Percentiles rank a stretch among this genome's conserved stretches.
Conservation (phyloP, 225 moss, liverwort and hornwort species). For the Bryoerythrophyllum caledonicum region DNA sequence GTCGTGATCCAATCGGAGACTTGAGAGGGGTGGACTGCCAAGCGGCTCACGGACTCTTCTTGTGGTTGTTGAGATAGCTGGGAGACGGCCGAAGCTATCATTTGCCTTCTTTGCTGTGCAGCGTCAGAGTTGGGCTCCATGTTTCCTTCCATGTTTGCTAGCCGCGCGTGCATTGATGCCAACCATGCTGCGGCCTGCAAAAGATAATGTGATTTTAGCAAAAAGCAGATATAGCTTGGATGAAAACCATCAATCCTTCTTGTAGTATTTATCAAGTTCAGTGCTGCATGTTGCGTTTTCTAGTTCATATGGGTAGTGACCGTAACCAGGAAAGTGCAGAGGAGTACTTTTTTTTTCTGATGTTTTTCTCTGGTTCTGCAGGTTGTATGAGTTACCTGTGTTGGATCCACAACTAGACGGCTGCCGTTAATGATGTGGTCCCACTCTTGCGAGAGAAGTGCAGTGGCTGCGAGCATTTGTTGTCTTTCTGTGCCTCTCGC, state of each 20-base stretch:
- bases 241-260: neutral
- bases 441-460: conserved; percentile 83
- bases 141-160: conserved; percentile 45
- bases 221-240: neutral
- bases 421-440: conserved; percentile 70
- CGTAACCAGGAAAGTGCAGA: neutral
- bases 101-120: conserved; percentile 42
- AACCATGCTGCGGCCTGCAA: conserved; percentile 49
- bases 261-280: neutral
- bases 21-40: conserved; percentile 44
- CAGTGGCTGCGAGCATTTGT: conserved; percentile 63
- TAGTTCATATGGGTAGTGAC: neutral
- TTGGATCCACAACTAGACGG: conserved; percentile 65
- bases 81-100: conserved; percentile 41
- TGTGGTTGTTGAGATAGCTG: conserved; percentile 48
- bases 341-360: neutral
- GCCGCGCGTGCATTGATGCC: conserved; percentile 45
- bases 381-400: conserved; percentile 39
- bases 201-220: neutral
- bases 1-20: conserved; percentile 52
- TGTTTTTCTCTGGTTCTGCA: neutral
- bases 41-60: conserved; percentile 37
- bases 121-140: conserved; percentile 34
- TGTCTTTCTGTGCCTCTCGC: conserved; percentile 55
- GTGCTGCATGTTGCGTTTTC: neutral